Base-by-base conservation (phyloP, 805 yeast species). In the Ogataea pilisensis region DNA sequence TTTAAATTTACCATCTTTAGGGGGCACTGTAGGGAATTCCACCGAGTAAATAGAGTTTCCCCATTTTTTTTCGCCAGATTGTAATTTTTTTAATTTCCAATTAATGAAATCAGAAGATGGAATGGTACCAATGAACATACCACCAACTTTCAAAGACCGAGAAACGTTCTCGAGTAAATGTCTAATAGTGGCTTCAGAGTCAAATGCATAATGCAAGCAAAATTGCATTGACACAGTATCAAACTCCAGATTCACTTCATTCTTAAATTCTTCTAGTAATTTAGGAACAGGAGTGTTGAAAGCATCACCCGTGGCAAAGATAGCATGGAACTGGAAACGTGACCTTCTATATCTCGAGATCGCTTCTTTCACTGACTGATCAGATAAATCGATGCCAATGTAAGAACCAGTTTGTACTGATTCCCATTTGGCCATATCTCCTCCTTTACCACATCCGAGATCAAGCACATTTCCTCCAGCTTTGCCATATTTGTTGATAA, bases 371-470 rank as follows among this genome's bases (percentile, higher is more conserved):
- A 93, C 80, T 6, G 96, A 85, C 3, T 83, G 82, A 60, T 90
- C 93, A 16, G 96, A 89, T 33, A 93, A 82, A 63, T 93, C 99
- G 22, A 93, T 73, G 2, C 99, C 99, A 40, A 90, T 79, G 50
- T 85, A 86, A 35, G 89, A 90, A 18, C 77, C 73, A 2, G 87
- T 75, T 17, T 76, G 68, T 1, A 87, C 83, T 51, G 78, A 78
- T 38, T 82, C 85, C 80, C 95, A 91, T 60, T 93, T 93, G 52
- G 84, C 78, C 54, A 93, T 66, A 65, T 93, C 99, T 21, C 99
- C 99, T 38, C 99, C 99, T 61, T 93, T 95, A 12, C 99, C 99
- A 64, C 98, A 90, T 13, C 96, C 96, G 41, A 91, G 63, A 57
- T 93, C 99, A 16, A 93, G 66, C 1, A 84, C 88, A 17, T 75